Evolutionary conservation across 495 filamentous ascomycete genomes (phyloP).

Genomic region (Polyplosphaeria fusca): DNA sequence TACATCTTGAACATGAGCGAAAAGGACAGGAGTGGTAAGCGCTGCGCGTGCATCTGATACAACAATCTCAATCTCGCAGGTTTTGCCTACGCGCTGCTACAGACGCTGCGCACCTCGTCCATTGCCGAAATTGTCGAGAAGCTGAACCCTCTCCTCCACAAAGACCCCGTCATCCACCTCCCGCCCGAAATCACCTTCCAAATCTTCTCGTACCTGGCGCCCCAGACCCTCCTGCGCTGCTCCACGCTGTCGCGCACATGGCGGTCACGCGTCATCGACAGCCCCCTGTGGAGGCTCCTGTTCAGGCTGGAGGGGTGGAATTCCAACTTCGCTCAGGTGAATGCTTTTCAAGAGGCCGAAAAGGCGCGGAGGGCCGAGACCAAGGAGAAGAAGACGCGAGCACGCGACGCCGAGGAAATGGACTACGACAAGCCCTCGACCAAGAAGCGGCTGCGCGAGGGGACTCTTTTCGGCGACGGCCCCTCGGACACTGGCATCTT

Average conservation of each 20-base stretch:
- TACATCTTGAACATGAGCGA: constrained; percentile 54
- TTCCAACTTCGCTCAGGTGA: constrained; percentile 62
- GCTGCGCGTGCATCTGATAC: background rate
- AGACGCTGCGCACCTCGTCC: constrained; percentile 68
- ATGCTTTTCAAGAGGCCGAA: constrained; percentile 61
- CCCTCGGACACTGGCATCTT: constrained; percentile 18
- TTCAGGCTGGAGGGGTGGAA: constrained; percentile 85
- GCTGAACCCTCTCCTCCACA: constrained; percentile 76
- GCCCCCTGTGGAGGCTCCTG: constrained; percentile 77
- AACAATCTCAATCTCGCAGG: too few relatives aligned
- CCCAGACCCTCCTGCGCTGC: constrained; percentile 69
- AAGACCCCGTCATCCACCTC: constrained; percentile 82
- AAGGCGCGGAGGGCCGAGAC: constrained; percentile 43
- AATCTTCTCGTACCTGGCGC: constrained; percentile 80
- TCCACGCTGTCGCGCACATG: constrained; percentile 76
- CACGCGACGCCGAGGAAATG: constrained; percentile 43
- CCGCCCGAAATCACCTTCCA: constrained; percentile 86
- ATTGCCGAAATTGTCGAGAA: constrained; percentile 74
- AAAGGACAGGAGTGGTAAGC: constrained; percentile 54
- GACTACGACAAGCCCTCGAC: constrained; percentile 49
- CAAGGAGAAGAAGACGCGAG: constrained; percentile 47
- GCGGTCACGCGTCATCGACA: constrained; percentile 76
- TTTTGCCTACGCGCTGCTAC: constrained; percentile 63
- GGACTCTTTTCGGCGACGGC: constrained; percentile 44
- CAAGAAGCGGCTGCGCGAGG: constrained; percentile 52